Percentiles rank a stretch among this genome's conserved stretches.
These are phyloP conservation scores for Lepiota brunneoincarnata DNA, from an alignment of 768 basidiomycete species.

Conservation along the genomic window DNA sequence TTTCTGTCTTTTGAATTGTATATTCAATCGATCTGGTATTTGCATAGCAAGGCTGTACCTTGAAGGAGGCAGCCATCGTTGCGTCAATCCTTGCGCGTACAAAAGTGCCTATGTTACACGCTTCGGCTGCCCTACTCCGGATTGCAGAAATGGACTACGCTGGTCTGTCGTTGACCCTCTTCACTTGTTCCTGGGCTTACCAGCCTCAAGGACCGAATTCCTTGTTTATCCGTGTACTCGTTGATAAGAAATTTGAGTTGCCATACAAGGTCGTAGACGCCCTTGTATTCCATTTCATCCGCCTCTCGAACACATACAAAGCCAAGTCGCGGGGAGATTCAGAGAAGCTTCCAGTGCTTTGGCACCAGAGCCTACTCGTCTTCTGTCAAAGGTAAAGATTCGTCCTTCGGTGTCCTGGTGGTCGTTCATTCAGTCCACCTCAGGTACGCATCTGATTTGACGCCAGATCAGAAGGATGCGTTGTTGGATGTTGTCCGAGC, in stretches of 20 bases:
- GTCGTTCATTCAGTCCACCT: constrained; percentile 2
- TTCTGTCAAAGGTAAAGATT: constrained; percentile 81
- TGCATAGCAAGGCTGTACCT: constrained; percentile 65
- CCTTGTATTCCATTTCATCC: constrained; percentile 97
- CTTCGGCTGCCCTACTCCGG: constrained; percentile 89
- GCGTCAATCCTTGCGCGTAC: constrained; percentile 89
- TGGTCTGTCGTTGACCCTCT: constrained; percentile 38
- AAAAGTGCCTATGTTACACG: constrained; percentile 94
- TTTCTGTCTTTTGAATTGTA: background rate
- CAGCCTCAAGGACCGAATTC: constrained; percentile 74
- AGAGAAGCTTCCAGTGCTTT: constrained; percentile 90
- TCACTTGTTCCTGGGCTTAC: constrained; percentile 1
- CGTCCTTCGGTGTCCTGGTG: background rate
- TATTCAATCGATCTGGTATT: constrained; percentile 1
- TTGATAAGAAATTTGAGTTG: constrained; percentile 97
- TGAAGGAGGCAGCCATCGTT: constrained; percentile 93
- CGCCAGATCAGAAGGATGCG: constrained; percentile 96
- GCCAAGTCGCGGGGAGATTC: constrained; percentile 65
- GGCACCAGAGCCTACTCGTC: constrained; percentile 96
- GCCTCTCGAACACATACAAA: constrained; percentile 89
- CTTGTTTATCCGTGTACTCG: constrained; percentile 91
- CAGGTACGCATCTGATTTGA: constrained; percentile 92
- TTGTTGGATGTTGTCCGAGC: constrained; percentile 89
- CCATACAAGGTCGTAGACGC: constrained; percentile 98
- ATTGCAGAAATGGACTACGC: constrained; percentile 97